phyloP scores from a whole-genome alignment of 202 grass and related monocot genomes.

The Schoenoplectus triqueter region DNA sequence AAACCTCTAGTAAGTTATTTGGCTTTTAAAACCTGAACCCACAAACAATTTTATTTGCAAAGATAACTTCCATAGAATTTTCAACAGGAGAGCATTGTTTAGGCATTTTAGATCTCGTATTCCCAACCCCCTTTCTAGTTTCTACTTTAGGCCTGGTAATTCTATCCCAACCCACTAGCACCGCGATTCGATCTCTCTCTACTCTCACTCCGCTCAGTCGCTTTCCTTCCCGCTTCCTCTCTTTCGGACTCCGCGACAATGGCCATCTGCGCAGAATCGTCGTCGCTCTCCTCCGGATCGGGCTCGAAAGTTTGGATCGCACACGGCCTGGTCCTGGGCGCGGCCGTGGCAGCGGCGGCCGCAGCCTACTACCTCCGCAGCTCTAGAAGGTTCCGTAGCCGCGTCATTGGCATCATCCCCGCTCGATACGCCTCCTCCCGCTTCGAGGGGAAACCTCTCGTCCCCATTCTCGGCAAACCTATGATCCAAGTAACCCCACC shows the following conservation, averaged over 20 bases:
- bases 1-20: too few species aligned
- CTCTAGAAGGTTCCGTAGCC: conserved; percentile 61
- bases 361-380: conserved; percentile 46
- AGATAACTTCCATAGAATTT: too few species aligned
- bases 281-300: conserved; percentile 38
- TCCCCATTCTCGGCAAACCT: conserved; percentile 80
- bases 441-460: conserved; percentile 92
- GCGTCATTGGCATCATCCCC: conserved; percentile 83
- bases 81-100: too few species aligned
- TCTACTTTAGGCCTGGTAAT: too few species aligned
- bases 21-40: too few species aligned
- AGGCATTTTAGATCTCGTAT: too few species aligned
- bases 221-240: not conserved
- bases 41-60: too few species aligned
- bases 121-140: too few species aligned
- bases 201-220: not conserved
- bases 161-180: not conserved
- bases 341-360: conserved; percentile 51
- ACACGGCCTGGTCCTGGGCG: conserved; percentile 55
- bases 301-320: conserved; percentile 49
- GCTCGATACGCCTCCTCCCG: conserved; percentile 92
- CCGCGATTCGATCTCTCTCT: not conserved
- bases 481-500: conserved; percentile 71
- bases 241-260: conserved; percentile 24
- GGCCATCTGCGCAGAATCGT: conserved; percentile 74